Percentiles rank a stretch among this genome's conserved stretches.
These are phyloP conservation scores for Lanmaoa pseudosensibilis DNA, from an alignment of 768 basidiomycete genomes.

Conservation along the genomic window DNA sequence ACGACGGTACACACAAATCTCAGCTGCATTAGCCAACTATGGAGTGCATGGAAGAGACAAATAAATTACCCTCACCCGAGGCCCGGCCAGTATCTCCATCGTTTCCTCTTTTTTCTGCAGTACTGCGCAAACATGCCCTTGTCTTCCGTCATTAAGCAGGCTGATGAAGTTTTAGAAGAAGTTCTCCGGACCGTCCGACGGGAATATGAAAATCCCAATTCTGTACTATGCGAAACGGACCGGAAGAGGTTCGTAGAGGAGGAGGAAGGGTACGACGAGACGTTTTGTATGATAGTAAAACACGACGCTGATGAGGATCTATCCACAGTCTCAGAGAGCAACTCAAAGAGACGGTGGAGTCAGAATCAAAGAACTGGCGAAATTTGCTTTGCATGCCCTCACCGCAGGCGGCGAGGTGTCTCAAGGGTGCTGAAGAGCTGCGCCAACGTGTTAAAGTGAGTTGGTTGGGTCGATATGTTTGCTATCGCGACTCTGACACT, in stretches of 20 bases:
- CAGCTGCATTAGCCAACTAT: not conserved
- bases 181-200: not conserved
- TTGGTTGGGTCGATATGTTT: not conserved
- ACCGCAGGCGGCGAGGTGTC: not conserved
- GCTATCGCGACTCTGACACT: not conserved
- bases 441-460: slow-evolving; percentile 5
- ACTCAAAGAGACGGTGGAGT: not conserved
- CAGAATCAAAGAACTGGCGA: not conserved
- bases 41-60: not conserved
- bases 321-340: slow-evolving; percentile 8
- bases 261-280: slow-evolving; percentile 1
- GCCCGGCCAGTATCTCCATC: no score
- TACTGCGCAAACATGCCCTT: slow-evolving; percentile 3
- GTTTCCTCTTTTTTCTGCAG: not conserved
- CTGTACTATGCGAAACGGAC: slow-evolving; percentile 7
- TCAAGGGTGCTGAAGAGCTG: slow-evolving; percentile 5
- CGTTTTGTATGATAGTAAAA: not conserved
- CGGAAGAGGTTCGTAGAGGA: not conserved
- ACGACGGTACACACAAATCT: not conserved
- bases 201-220: not conserved
- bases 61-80: slow-evolving; percentile 11
- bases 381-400: slow-evolving; percentile 10
- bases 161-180: not conserved
- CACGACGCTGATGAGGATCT: not conserved
- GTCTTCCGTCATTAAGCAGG: not conserved